Base-by-base conservation (phyloP, 129 eudicot species). In the Solidago caesia region DNA sequence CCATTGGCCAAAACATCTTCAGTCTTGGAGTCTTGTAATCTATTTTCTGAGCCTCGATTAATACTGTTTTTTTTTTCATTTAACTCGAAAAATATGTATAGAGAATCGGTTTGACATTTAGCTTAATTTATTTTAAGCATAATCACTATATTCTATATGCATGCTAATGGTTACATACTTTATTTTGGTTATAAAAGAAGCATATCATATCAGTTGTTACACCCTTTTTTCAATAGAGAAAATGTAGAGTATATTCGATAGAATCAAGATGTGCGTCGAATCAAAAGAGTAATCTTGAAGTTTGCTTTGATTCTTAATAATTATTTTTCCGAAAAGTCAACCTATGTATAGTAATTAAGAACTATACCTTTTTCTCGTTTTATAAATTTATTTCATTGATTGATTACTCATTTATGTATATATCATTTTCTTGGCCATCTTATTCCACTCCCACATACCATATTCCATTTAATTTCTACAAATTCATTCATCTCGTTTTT, bases 401-500 rank as follows among this genome's bases (percentile, higher is more conserved):
- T 2, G 11, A 26, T 60, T 60, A 1, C 8, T 29, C 47, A 9
- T 49, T 78, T 47, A 47, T 71, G 52, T 44, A 27, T 71, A 63
- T 79, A 44, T 51, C 74, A 66, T 71, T 49, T 66, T 79, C 60
- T 56, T 72, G 77, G 66, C 82, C 69, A 43, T 52, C 56, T 60
- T 63, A 29, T 29, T 82, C 70, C 80, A 65, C 77, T 43, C 70
- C 26, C 49, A 57, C 74, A 53, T 68, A 65, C 74, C 80, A 79
- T 74, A 76, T 88, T 86, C 69, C 67, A n/a, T n/a, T n/a, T n/a
- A 70, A 62, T 71, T 72, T 67, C 81, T 75, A 80, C 84, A 84
- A 65, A 84, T 84, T 86, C 85, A 45, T 65, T 80, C 84, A 79
- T 57, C 86, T 84, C 80, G 75, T 81, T 83, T 75, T 62, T 63